Conservation (phyloP, 1,284 basidiomycete species). For the Ganoderma sinense region DNA sequence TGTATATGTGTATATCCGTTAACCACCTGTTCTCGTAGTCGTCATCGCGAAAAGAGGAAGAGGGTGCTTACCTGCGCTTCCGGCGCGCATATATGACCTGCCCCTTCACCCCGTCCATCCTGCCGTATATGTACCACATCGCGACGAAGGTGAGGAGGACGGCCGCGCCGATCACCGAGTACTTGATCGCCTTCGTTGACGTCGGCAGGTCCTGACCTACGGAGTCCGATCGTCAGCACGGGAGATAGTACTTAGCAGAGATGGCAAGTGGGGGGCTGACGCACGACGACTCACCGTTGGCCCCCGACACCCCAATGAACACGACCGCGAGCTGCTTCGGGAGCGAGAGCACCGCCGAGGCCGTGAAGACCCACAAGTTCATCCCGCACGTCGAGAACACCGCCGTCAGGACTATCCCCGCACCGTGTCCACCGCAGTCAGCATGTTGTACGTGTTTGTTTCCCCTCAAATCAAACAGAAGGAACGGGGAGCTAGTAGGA, state of each 20-base stretch:
- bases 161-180: conserved; percentile 68
- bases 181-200: conserved; percentile 56
- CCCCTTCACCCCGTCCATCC: conserved; percentile 81
- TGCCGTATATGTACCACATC: conserved; percentile 82
- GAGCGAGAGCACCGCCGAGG: conserved; percentile 78
- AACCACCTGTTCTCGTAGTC: too few species aligned
- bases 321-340: conserved; percentile 83
- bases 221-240: conserved; percentile 41
- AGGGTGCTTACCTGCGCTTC: conserved; percentile 11
- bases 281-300: not conserved
- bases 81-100: conserved; percentile 77
- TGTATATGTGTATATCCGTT: too few species aligned
- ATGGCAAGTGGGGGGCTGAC: too few species aligned
- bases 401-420: conserved; percentile 63
- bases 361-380: conserved; percentile 70
- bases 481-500: too few species aligned
- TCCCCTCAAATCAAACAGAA: too few species aligned
- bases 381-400: conserved; percentile 85
- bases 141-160: conserved; percentile 77
- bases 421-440: not conserved
- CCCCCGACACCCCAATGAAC: conserved; percentile 65
- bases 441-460: too few species aligned
- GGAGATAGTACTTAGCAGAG: too few species aligned
- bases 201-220: not conserved
- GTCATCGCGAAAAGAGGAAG: not conserved